Evolutionary conservation across 2,329 filamentous ascomycete genomes (phyloP).

Genomic region (Shiraia sp.): DNA sequence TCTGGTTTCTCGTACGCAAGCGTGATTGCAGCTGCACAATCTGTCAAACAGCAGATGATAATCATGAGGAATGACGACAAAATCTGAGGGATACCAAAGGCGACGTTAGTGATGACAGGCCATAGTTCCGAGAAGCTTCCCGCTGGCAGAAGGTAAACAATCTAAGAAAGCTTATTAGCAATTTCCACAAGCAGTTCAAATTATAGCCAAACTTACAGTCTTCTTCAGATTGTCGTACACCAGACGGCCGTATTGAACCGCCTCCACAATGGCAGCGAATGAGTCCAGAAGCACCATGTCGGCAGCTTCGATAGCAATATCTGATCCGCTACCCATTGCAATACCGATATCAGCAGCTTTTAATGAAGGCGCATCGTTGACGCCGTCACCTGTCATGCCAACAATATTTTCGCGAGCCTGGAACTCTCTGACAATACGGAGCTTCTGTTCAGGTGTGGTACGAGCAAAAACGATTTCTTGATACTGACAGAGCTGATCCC

Average conservation of each 20-base stretch:
- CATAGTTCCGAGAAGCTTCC: slow-evolving; percentile 74
- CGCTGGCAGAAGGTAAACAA: slow-evolving; percentile 74
- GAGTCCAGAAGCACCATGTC: slow-evolving; percentile 69
- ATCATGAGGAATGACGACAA: slow-evolving; percentile 72
- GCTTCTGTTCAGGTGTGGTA: slow-evolving; percentile 78
- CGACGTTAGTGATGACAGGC: slow-evolving; percentile 74
- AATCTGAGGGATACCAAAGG: slow-evolving; percentile 74
- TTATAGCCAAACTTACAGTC: slow-evolving; percentile 44
- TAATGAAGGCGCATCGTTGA: slow-evolving; percentile 58
- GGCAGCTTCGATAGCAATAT: slow-evolving; percentile 65
- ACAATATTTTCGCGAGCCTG: slow-evolving; percentile 63
- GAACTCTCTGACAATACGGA: slow-evolving; percentile 77
- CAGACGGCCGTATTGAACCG: slow-evolving; percentile 71
- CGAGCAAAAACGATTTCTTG: slow-evolving; percentile 73
- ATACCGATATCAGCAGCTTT: slow-evolving; percentile 65
- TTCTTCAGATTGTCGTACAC: slow-evolving; percentile 84
- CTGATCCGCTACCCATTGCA: slow-evolving; percentile 60
- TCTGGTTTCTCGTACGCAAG: slow-evolving; percentile 79
- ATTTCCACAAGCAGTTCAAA: background rate
- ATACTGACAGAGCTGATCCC: slow-evolving; percentile 67
- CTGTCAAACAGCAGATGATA: slow-evolving; percentile 69
- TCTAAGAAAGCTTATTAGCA: slow-evolving; percentile 23
- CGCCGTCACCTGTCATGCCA: slow-evolving; percentile 55
- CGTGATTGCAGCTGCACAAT: slow-evolving; percentile 65
- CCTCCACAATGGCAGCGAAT: slow-evolving; percentile 72